Evolutionary conservation across 257 asterid species (phyloP).

Genomic region (Apocynum venetum): DNA sequence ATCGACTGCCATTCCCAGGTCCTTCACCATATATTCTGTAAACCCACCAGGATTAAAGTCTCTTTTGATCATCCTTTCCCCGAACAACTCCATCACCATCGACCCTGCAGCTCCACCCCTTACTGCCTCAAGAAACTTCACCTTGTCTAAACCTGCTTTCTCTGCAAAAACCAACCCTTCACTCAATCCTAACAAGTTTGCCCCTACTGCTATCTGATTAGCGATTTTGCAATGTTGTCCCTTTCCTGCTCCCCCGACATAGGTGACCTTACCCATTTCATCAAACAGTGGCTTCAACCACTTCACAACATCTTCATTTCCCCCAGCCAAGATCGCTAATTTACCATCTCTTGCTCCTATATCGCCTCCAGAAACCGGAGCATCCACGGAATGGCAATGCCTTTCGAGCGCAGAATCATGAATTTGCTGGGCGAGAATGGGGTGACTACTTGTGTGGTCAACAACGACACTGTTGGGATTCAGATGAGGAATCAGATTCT

Average conservation of each 20-base stretch:
- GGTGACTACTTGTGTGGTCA: conserved; percentile 83
- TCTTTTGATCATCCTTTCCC: conserved; percentile 70
- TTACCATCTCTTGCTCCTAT: conserved; percentile 71
- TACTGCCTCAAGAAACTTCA: conserved; percentile 62
- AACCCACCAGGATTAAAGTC: conserved; percentile 80
- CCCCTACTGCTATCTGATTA: conserved; percentile 70
- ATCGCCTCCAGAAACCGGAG: conserved; percentile 91
- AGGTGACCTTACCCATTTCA: conserved; percentile 52
- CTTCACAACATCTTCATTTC: conserved; percentile 50
- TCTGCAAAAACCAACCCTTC: conserved; percentile 85
- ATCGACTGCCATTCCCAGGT: conserved; percentile 81
- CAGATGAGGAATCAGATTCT: conserved; percentile 47
- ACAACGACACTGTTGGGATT: conserved; percentile 47
- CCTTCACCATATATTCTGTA: conserved; percentile 88
- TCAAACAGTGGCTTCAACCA: conserved; percentile 76
- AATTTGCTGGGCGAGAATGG: conserved; percentile 52
- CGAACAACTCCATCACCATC: conserved; percentile 77
- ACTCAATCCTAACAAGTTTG: conserved; percentile 66
- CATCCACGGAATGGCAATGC: conserved; percentile 54
- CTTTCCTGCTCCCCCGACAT: conserved; percentile 70
- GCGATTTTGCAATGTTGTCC: conserved; percentile 87
- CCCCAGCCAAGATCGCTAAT: conserved; percentile 70
- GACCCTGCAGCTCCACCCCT: conserved; percentile 87
- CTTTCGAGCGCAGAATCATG: conserved; percentile 39
- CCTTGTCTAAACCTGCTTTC: conserved; percentile 64